Percentiles rank a stretch among this genome's conserved stretches.
Evolutionary conservation across 768 basidiomycete genomes (phyloP).

Genomic region (Agaricus blazei): DNA sequence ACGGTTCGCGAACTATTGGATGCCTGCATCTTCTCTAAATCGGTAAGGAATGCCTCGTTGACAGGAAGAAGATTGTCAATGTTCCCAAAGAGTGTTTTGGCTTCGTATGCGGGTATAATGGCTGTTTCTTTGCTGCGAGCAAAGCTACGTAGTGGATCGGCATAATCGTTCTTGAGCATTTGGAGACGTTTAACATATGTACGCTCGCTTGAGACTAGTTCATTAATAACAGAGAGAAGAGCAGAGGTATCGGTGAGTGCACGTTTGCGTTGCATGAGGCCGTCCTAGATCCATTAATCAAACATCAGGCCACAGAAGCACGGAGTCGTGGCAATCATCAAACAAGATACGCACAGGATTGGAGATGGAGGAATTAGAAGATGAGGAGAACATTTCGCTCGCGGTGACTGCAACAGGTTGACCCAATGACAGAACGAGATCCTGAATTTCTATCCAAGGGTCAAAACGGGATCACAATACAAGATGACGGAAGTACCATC

Average conservation of each 20-base stretch:
- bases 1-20: constrained; percentile 52
- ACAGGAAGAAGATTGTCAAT: constrained; percentile 84
- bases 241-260: constrained; percentile 61
- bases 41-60: constrained; percentile 81
- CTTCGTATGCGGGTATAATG: constrained; percentile 87
- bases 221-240: constrained; percentile 72
- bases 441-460: constrained; percentile 60
- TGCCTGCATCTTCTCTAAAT: constrained; percentile 74
- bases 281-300: constrained; percentile 24
- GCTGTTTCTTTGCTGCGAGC: constrained; percentile 79
- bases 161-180: constrained; percentile 83
- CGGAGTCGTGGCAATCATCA: neutral
- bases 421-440: constrained; percentile 74
- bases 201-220: constrained; percentile 84
- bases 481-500: constrained; percentile 43
- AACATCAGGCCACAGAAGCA: neutral
- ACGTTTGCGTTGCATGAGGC: constrained; percentile 45
- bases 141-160: constrained; percentile 85
- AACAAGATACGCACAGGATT: constrained; percentile 35
- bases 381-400: constrained; percentile 39
- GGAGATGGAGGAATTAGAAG: constrained; percentile 26
- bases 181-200: constrained; percentile 82
- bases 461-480: constrained; percentile 9
- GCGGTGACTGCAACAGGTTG: constrained; percentile 52
- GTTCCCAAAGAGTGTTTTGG: constrained; percentile 91